Conservation (phyloP, 2,329 filamentous ascomycete genomes). For the Clonostachys solani region DNA sequence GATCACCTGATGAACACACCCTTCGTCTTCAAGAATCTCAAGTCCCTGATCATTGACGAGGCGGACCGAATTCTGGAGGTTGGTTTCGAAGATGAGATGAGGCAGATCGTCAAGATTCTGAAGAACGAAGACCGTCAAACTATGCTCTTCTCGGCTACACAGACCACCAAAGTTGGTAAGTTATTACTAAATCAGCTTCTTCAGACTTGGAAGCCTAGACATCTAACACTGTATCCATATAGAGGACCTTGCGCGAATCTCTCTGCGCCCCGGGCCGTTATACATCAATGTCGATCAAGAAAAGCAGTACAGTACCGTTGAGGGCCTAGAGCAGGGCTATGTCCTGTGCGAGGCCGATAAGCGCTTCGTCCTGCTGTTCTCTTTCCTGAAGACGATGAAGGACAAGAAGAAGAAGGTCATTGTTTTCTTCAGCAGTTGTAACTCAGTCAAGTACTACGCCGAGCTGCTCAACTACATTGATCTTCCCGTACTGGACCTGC, state of each 20-base stretch:
- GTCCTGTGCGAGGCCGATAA: slow-evolving; percentile 91
- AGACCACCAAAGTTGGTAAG: slow-evolving; percentile 82
- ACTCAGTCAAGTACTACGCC: slow-evolving; percentile 92
- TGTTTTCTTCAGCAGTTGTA: slow-evolving; percentile 91
- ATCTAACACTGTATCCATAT: not conserved
- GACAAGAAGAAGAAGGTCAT: slow-evolving; percentile 96
- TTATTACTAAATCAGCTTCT: not conserved
- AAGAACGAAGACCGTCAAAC: slow-evolving; percentile 78
- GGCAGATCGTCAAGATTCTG: slow-evolving; percentile 91
- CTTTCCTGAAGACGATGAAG: slow-evolving; percentile 73
- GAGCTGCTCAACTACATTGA: slow-evolving; percentile 98
- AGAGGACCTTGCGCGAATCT: slow-evolving; percentile 93
- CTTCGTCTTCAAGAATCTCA: slow-evolving; percentile 89
- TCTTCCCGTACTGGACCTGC: slow-evolving; percentile 78
- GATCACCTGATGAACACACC: slow-evolving; percentile 94
- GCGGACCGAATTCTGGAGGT: slow-evolving; percentile 95
- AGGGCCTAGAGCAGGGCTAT: slow-evolving; percentile 93
- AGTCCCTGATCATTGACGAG: slow-evolving; percentile 91
- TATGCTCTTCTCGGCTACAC: slow-evolving; percentile 97
- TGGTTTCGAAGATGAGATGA: slow-evolving; percentile 98
- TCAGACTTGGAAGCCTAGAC: not conserved
- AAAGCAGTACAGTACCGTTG: slow-evolving; percentile 87
- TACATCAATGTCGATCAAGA: slow-evolving; percentile 96
- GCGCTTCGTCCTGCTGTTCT: slow-evolving; percentile 89
- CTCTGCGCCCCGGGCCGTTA: slow-evolving; percentile 81